Evolutionary conservation across 306 rosid genomes (phyloP).

Genomic region (Hylodesmum podocarpum): DNA sequence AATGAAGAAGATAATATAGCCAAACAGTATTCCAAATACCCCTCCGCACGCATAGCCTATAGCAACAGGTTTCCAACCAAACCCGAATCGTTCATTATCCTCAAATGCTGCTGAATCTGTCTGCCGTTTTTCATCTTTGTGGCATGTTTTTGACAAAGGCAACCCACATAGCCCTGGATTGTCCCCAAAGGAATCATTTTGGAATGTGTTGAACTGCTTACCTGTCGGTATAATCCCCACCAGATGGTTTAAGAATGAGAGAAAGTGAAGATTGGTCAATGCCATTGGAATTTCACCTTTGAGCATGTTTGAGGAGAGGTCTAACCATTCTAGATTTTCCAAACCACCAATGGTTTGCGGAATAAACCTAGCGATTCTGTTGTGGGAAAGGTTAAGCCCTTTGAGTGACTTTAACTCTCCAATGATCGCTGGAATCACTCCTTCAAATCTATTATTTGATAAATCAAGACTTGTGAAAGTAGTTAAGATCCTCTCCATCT

Average conservation of each 20-base stretch:
- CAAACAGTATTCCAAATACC: slow-evolving; percentile 22
- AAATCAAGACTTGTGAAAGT: slow-evolving; percentile 24
- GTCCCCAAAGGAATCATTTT: neutral
- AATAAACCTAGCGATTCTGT: slow-evolving; percentile 28
- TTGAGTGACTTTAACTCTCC: slow-evolving; percentile 11
- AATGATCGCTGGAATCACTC: slow-evolving; percentile 32
- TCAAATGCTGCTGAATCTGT: neutral
- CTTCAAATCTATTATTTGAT: slow-evolving; percentile 32
- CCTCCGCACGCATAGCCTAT: slow-evolving; percentile 34
- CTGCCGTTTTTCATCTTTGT: neutral
- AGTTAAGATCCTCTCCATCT: neutral
- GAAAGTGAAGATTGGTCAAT: slow-evolving; percentile 12
- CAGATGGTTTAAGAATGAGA: neutral
- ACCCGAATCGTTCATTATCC: neutral
- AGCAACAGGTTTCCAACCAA: slow-evolving; percentile 32
- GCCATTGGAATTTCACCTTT: neutral
- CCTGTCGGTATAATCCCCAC: slow-evolving; percentile 35
- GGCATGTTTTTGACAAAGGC: slow-evolving; percentile 25
- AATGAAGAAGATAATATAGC: slow-evolving; percentile 1
- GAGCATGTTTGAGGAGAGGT: slow-evolving; percentile 37
- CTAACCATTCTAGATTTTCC: slow-evolving; percentile 32
- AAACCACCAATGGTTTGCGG: slow-evolving; percentile 19
- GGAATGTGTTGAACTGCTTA: slow-evolving; percentile 37
- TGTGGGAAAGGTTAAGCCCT: slow-evolving; percentile 34
- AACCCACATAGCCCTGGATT: slow-evolving; percentile 26